Conservation (phyloP, 441 rosid species). For the Manihot esculenta region DNA sequence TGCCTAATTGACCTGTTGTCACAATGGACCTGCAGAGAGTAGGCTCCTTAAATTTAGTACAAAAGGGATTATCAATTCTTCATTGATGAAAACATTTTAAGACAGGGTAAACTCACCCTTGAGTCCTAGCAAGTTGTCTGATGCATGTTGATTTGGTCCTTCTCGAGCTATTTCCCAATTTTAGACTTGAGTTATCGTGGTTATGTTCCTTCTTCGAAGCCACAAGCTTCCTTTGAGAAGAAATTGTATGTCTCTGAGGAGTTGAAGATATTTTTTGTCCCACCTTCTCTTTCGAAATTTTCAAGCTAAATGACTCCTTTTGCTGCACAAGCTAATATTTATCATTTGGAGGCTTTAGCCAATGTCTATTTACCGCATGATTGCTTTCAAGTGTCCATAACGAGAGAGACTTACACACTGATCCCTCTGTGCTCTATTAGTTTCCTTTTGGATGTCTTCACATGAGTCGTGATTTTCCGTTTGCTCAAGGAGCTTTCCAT, state of each 20-base stretch:
- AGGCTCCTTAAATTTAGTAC: neutral
- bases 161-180: slow-evolving; percentile 13
- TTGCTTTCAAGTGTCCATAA: neutral
- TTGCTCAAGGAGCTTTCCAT: slow-evolving; percentile 29
- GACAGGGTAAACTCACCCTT: slow-evolving; percentile 32
- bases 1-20: slow-evolving; percentile 31
- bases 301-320: slow-evolving; percentile 24
- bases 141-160: slow-evolving; percentile 30
- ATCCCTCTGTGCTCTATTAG: slow-evolving; percentile 19
- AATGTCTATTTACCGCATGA: neutral
- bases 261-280: slow-evolving; percentile 26
- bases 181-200: slow-evolving; percentile 25
- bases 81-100: neutral
- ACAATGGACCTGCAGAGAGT: slow-evolving; percentile 9
- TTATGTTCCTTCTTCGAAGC: slow-evolving; percentile 17
- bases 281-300: slow-evolving; percentile 18
- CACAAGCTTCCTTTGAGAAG: slow-evolving; percentile 31
- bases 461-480: slow-evolving; percentile 14
- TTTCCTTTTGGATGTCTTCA: slow-evolving; percentile 15
- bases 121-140: slow-evolving; percentile 29
- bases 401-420: slow-evolving; percentile 33
- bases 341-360: slow-evolving; percentile 14
- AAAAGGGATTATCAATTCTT: too few species aligned
- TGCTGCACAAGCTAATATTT: slow-evolving; percentile 22
- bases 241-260: slow-evolving; percentile 27